A percentile compares a stretch with the other conserved stretches of the same genome.
phyloP scores from a whole-genome alignment of 345 rosid genomes.

The Camelina hispida region DNA sequence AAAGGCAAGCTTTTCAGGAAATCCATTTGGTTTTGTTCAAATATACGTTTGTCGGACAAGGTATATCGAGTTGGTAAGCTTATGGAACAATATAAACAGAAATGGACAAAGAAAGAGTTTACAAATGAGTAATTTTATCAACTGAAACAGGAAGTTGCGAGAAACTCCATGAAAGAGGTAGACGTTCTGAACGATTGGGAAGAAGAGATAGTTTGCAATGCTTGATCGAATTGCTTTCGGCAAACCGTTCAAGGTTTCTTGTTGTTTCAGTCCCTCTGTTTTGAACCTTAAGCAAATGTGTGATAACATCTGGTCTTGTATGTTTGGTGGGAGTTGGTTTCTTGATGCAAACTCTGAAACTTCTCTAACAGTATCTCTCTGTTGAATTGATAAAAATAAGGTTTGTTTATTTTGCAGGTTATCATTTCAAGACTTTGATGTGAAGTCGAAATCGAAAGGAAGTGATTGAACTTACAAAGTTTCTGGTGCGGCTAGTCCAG shows the following conservation, averaged over 20 bases:
- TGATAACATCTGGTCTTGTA: constrained; percentile 89
- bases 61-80: constrained; percentile 36
- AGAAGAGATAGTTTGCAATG: constrained; percentile 81
- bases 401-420: too few relatives aligned
- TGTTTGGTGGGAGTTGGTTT: constrained; percentile 75
- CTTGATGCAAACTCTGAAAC: constrained; percentile 88
- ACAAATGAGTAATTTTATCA: constrained; percentile 72
- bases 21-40: too few relatives aligned
- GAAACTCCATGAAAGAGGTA: constrained; percentile 90
- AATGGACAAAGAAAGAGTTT: not conserved
- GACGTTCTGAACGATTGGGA: constrained; percentile 63
- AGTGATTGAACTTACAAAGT: constrained; percentile 64
- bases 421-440: too few relatives aligned
- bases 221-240: constrained; percentile 96
- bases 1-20: too few relatives aligned
- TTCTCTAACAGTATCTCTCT: constrained; percentile 85
- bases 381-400: not conserved
- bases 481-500: constrained; percentile 97
- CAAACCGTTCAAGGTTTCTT: constrained; percentile 77
- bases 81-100: constrained; percentile 14
- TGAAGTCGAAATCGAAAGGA: constrained; percentile 15
- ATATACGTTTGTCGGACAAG: constrained; percentile 24
- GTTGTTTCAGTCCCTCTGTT: constrained; percentile 93
- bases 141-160: constrained; percentile 83
- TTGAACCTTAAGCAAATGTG: constrained; percentile 86